Conservation (phyloP, 108 stramenopile genomes). For the Cyclotella baltica region DNA sequence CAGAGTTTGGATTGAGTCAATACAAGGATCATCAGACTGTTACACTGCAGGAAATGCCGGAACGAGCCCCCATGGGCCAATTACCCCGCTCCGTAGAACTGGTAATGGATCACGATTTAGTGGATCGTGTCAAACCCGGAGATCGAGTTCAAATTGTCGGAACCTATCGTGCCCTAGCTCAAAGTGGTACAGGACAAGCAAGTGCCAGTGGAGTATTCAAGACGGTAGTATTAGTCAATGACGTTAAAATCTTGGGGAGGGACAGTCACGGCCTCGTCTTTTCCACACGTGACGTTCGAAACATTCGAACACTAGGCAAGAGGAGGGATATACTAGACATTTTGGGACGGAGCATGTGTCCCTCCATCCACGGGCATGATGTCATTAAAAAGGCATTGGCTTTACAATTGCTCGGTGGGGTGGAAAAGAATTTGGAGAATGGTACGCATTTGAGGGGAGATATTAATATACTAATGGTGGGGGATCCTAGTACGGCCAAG, state of each 20-base stretch:
- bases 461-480: slow-evolving; percentile 99
- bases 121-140: slow-evolving; percentile 97
- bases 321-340: slow-evolving; percentile 79
- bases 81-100: slow-evolving; percentile 95
- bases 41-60: slow-evolving; percentile 96
- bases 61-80: slow-evolving; percentile 98
- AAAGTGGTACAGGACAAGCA: slow-evolving; percentile 48
- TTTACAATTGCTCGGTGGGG: slow-evolving; percentile 92
- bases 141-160: slow-evolving; percentile 94
- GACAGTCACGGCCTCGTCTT: slow-evolving; percentile 83
- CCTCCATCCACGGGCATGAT: slow-evolving; percentile 97
- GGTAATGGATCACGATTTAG: slow-evolving; percentile 92
- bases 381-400: slow-evolving; percentile 97
- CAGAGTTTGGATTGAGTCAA: slow-evolving; percentile 93
- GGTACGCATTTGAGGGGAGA: slow-evolving; percentile 99
- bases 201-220: slow-evolving; percentile 87
- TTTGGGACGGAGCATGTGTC: slow-evolving; percentile 90
- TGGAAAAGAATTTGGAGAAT: slow-evolving; percentile 97
- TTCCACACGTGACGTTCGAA: slow-evolving; percentile 79
- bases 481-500: slow-evolving; percentile 99
- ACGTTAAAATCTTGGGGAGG: slow-evolving; percentile 90
- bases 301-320: slow-evolving; percentile 83
- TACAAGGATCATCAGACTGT: slow-evolving; percentile 98
- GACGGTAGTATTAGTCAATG: slow-evolving; percentile 96
- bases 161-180: slow-evolving; percentile 91